Base-by-base conservation (phyloP, 2,329 filamentous ascomycete genomes). In the Calonectria pauciramosa region DNA sequence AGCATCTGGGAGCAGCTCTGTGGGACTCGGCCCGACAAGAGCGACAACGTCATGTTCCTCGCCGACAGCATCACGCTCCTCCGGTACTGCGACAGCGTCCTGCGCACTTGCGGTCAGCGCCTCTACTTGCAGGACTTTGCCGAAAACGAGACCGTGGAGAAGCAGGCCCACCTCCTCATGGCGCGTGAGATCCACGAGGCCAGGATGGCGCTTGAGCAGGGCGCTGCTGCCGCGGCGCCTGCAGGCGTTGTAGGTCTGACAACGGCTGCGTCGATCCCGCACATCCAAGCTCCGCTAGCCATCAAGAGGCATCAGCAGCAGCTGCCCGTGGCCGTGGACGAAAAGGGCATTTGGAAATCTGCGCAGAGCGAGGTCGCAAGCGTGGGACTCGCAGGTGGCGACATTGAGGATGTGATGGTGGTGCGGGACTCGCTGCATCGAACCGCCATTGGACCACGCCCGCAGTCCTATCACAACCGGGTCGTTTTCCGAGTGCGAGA, bases 21-120 rank as follows among this genome's bases (percentile, higher is more conserved):
- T 4, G 85, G 83, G 0, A 71, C 76, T 11, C 76, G 77, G 4
- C 84, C 84, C 0, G 60, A 69, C 0, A 60, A 74, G 4, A 77
- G 77, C 1, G 82, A 84, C 5, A 80, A 71, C 16, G 67, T 85
- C 30, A 72, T 78, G 32, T 78, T 81, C 36, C 77, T 84, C 5
- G 82, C 84, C 0, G 85, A 86, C 70, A 86, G 85, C 75, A 86
- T 86, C 72, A 83, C 82, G 4, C 75, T 86, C 5, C 76, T 86
- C 1, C 83, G 85, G 20, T 86, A 84, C 51, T 86, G 85, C 51
- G 85, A 86, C 47, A 70, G 73, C 10, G 81, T 84, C 1, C 65
- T 82, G 3, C 77, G 81, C 4, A 38, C 44, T 0, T 81, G 77
- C 4, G 83, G 83, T 0, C 80, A 77, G 23, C 80, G 80, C 0